Evolutionary conservation across 2,329 filamentous ascomycete species (phyloP).

Genomic region (Chaetomium strumarium): DNA sequence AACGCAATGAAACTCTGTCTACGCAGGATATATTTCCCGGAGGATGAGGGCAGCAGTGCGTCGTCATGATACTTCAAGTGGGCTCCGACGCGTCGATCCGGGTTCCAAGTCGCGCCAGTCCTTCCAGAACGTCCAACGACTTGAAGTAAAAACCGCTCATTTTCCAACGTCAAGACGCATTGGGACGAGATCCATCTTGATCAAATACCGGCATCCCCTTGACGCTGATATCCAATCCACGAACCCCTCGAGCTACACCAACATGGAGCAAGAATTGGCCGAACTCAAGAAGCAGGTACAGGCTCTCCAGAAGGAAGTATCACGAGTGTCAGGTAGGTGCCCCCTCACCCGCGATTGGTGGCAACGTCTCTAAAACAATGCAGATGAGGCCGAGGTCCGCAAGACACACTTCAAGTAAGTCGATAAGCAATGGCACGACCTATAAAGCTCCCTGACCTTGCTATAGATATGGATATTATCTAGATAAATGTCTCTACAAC

Average conservation of each 20-base stretch:
- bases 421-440: no score
- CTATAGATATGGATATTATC: conserved; percentile 54
- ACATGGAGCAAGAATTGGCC: conserved; percentile 30
- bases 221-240: no score
- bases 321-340: conserved; percentile 29
- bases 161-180: no score
- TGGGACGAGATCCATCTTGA: background rate
- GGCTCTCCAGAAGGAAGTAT: conserved; percentile 32
- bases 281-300: conserved; percentile 34
- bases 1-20: background rate
- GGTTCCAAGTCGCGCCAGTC: no score
- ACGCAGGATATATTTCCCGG: background rate
- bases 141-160: no score
- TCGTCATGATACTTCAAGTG: background rate
- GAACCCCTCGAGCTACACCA: conserved; percentile 5
- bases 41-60: background rate
- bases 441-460: no score
- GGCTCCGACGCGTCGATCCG: no score
- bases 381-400: conserved; percentile 48
- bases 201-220: background rate
- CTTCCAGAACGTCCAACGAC: no score
- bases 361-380: background rate
- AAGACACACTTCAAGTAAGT: conserved; percentile 53
- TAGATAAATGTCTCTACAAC: conserved; percentile 54
- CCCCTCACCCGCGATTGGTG: no score